Percentiles rank a stretch among this genome's conserved stretches.
Evolutionary conservation across 805 yeast species (phyloP).

Genomic region (Saccharomycopsis sp.): DNA sequence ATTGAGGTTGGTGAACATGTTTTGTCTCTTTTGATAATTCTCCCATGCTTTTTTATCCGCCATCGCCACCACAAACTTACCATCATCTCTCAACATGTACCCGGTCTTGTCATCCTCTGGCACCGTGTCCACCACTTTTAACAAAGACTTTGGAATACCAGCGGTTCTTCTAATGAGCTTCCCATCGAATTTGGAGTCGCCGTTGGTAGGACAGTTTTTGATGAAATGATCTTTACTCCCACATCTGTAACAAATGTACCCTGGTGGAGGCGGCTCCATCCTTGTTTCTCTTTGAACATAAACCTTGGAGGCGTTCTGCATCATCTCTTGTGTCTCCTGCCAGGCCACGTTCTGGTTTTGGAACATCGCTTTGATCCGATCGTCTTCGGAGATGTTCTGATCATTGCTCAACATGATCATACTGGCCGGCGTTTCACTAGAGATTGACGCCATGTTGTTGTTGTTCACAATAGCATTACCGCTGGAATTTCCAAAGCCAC

Average conservation of each 20-base stretch:
- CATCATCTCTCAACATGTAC: conserved; percentile 86
- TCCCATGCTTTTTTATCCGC: conserved; percentile 93
- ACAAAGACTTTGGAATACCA: conserved; percentile 92
- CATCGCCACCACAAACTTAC: conserved; percentile 90
- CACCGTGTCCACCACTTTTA: conserved; percentile 79
- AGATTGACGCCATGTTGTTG: conserved; percentile 21
- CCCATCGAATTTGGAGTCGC: conserved; percentile 90
- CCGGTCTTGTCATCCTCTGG: conserved; percentile 52
- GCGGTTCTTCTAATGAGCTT: conserved; percentile 86
- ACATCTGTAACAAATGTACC: conserved; percentile 92
- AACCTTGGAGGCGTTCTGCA: conserved; percentile 79
- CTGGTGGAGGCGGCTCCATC: conserved; percentile 84
- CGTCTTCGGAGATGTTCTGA: conserved; percentile 64
- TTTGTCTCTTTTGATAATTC: conserved; percentile 61
- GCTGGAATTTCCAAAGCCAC: no score
- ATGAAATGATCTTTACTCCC: conserved; percentile 96
- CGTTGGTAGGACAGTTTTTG: conserved; percentile 88
- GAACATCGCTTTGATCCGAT: conserved; percentile 81
- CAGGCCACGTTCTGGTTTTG: conserved; percentile 90
- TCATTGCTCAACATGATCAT: conserved; percentile 26
- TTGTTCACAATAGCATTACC: conserved; percentile 56
- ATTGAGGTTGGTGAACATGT: conserved; percentile 16
- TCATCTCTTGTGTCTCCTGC: conserved; percentile 87
- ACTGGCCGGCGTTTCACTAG: conserved; percentile 19
- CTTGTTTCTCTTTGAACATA: conserved; percentile 36